Percentiles rank a stretch among this genome's conserved stretches.
phyloP scores from a whole-genome alignment of 139 green algal species.

The Chlamydomonas sp. region DNA sequence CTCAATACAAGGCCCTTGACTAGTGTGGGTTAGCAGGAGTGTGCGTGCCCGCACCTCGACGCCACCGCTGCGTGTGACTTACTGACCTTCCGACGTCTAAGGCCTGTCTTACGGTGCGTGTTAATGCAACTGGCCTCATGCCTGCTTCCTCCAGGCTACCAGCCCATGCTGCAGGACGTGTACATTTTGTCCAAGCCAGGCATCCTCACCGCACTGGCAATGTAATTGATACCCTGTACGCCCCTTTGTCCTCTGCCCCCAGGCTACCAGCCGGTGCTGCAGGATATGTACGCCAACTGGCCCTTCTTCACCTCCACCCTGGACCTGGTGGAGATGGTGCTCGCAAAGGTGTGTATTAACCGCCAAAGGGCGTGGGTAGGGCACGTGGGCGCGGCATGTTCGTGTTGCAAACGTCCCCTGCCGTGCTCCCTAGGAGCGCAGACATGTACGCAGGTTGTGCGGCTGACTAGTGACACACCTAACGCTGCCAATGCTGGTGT shows the following conservation, averaged over 20 bases:
- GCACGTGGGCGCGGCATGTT: too few species aligned
- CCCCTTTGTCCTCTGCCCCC: not conserved
- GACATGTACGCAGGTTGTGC: too few species aligned
- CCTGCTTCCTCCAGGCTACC: conserved; percentile 12
- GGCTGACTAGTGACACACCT: too few species aligned
- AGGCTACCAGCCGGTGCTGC: conserved; percentile 62
- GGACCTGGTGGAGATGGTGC: conserved; percentile 98
- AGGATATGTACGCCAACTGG: conserved; percentile 97
- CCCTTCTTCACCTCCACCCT: conserved; percentile 97
- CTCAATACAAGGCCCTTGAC: conserved; percentile 70
- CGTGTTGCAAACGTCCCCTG: too few species aligned
- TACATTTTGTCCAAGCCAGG: conserved; percentile 43
- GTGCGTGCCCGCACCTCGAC: not conserved
- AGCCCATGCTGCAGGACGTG: conserved; percentile 60
- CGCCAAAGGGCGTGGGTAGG: not conserved
- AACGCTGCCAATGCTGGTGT: too few species aligned
- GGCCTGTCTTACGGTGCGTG: too few species aligned
- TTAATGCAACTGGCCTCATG: too few species aligned
- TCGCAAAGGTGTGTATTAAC: conserved; percentile 78
- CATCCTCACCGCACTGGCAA: conserved; percentile 7
- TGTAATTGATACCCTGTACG: not conserved
- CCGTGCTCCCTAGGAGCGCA: too few species aligned
- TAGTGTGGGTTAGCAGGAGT: conserved; percentile 45
- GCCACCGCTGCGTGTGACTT: too few species aligned
- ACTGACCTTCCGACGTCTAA: too few species aligned